Percentiles rank a stretch among this genome's conserved stretches.
phyloP scores from a whole-genome alignment of 768 basidiomycete genomes.

The Pleurotus pulmonarius region DNA sequence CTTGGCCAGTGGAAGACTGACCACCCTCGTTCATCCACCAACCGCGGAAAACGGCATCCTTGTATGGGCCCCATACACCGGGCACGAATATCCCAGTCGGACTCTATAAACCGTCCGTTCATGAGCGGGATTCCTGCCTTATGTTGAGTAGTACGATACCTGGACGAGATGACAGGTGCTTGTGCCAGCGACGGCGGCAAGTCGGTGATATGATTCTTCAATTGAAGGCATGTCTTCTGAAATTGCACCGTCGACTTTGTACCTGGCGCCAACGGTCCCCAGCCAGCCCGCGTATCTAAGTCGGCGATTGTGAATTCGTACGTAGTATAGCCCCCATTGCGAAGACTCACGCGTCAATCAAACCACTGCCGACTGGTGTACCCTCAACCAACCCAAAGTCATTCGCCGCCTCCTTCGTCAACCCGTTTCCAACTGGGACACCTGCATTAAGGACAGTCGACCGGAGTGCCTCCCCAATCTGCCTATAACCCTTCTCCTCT shows the following conservation, averaged over 20 bases:
- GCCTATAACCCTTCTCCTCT: constrained; percentile 62
- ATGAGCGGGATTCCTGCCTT: neutral
- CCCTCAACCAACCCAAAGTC: constrained; percentile 85
- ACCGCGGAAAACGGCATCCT: constrained; percentile 85
- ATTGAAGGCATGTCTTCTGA: constrained; percentile 54
- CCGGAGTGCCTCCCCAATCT: constrained; percentile 62
- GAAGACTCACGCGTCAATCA: constrained; percentile 84
- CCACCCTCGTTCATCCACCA: constrained; percentile 99
- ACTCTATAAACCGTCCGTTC: constrained; percentile 41
- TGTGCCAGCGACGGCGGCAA: constrained; percentile 94
- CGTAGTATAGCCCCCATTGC: neutral
- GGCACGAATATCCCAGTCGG: constrained; percentile 80
- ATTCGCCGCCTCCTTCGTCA: constrained; percentile 73
- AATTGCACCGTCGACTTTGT: constrained; percentile 48
- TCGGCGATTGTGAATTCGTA: constrained; percentile 1
- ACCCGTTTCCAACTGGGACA: constrained; percentile 79
- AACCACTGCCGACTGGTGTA: constrained; percentile 88
- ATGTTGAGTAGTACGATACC: constrained; percentile 29
- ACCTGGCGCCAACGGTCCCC: constrained; percentile 87
- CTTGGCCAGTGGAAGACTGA: constrained; percentile 97
- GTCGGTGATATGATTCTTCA: constrained; percentile 72
- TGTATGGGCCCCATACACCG: constrained; percentile 93
- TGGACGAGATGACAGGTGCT: constrained; percentile 95
- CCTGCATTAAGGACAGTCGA: constrained; percentile 75
- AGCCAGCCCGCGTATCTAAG: constrained; percentile 91